phyloP scores from a whole-genome alignment of 257 asterid species.

The Cruciata laevipes region DNA sequence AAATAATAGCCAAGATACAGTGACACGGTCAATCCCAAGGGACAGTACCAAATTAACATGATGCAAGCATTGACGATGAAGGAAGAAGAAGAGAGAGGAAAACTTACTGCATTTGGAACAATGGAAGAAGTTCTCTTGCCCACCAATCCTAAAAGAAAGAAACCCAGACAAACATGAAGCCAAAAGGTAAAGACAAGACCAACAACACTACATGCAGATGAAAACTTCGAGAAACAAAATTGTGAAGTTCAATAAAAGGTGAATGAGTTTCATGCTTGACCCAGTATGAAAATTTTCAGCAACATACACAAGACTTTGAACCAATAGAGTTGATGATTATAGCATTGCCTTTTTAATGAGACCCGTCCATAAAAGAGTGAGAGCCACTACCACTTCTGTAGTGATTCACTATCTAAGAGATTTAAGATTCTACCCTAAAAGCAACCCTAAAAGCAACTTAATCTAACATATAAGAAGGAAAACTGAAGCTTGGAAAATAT shows the following conservation, averaged over 20 bases:
- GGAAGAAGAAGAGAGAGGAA: neutral
- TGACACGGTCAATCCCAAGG: constrained; percentile 1
- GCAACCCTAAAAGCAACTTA: neutral
- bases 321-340: neutral
- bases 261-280: neutral
- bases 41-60: neutral
- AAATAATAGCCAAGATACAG: constrained; percentile 11
- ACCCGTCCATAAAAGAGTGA: neutral
- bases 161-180: neutral
- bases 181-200: too few species aligned
- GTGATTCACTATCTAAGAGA: neutral
- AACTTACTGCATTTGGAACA: constrained; percentile 59
- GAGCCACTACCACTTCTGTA: neutral
- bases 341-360: neutral
- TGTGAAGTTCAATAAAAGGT: neutral
- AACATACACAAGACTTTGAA: neutral
- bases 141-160: constrained; percentile 51
- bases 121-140: constrained; percentile 60
- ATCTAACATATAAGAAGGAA: neutral
- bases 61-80: neutral
- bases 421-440: neutral
- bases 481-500: constrained; percentile 4
- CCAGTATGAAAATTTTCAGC: neutral
- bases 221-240: neutral
- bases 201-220: neutral